These are phyloP conservation scores for Rosa hybrid DNA, from an alignment of 331 rosid species.

Conservation along the genomic window DNA sequence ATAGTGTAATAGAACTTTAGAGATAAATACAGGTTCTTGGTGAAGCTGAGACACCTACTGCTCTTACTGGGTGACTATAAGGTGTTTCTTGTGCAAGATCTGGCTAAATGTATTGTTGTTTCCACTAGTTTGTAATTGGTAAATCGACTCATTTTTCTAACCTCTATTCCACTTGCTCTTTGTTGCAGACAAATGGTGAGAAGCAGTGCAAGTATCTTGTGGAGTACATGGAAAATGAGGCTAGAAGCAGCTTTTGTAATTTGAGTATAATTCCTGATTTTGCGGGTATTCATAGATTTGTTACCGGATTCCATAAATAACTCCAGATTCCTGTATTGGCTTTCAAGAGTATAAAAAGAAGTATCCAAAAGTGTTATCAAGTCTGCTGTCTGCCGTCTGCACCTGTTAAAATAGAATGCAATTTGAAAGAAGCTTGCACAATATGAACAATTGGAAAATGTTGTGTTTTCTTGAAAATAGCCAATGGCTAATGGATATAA, in stretches of 20 bases:
- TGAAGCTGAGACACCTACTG: background rate
- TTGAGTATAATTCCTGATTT: constrained; percentile 62
- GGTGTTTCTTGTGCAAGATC: background rate
- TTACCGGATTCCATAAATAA: constrained; percentile 59
- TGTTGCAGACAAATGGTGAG: constrained; percentile 82
- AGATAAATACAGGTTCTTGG: background rate
- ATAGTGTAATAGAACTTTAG: background rate
- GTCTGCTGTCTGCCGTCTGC: too few species aligned
- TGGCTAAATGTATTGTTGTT: background rate
- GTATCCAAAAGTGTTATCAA: background rate
- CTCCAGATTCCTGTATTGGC: background rate
- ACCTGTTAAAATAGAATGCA: background rate
- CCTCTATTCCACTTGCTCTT: constrained; percentile 19
- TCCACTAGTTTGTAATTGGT: background rate
- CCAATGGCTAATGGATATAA: background rate
- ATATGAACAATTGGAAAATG: background rate
- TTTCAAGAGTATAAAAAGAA: background rate
- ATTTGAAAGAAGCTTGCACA: background rate
- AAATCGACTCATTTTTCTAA: background rate
- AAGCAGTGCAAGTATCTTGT: constrained; percentile 66
- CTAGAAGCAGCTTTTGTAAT: constrained; percentile 48
- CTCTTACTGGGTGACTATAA: background rate
- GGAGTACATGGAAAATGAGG: constrained; percentile 56
- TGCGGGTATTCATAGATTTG: constrained; percentile 75
- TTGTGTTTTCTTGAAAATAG: background rate